Base-by-base conservation (phyloP, 2,329 filamentous ascomycete genomes). In the Sporothrix pallida region DNA sequence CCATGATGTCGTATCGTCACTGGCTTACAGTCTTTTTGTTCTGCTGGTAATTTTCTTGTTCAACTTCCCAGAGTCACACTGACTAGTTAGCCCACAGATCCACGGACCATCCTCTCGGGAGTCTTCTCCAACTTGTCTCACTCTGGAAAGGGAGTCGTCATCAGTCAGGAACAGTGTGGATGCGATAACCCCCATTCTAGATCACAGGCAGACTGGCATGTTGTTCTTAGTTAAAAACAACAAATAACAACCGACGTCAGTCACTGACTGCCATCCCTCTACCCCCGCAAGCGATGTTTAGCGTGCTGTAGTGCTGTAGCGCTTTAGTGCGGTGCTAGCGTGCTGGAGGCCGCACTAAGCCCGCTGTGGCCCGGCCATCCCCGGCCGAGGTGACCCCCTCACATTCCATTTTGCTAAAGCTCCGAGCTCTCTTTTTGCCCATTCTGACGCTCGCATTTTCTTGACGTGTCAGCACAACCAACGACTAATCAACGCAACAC, bases 361-460 rank as follows among this genome's bases (percentile, higher is more conserved):
- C 42, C n/a, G 42, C 62, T 48, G 20, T 67, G 62, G 42, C 62
- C 62, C 42, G 42, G 62, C n/a, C 42, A 48, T 23, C 42, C 62
- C 20, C 42, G 42, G 62, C 62, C 62, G 46, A n/a, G 12, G 62
- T 23, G 8, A 12, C 12, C 42, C 20, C 13, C 26, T 26, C 56
- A 60, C 56, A 9, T 31, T 17, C 13, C 13, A n/a, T 42, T 48
- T 26, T 26, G 23, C 23, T 26, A 26, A 26, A 26, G 23, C 3
- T 26, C 23, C 23, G 23, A 26, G 23, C 23, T 26, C 23, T 26
- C 23, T 1, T 26, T 67, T 13, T 67, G 8, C 26, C 10, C 3
- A 6, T 44, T 63, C 15, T 62, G 58, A 37, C 54, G 17, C 23
- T 46, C 42, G 42, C 42, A 7, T 48, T 67, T 67, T 65, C 62